phyloP scores from a whole-genome alignment of 768 basidiomycete genomes.

The Termitomyces sp. region DNA sequence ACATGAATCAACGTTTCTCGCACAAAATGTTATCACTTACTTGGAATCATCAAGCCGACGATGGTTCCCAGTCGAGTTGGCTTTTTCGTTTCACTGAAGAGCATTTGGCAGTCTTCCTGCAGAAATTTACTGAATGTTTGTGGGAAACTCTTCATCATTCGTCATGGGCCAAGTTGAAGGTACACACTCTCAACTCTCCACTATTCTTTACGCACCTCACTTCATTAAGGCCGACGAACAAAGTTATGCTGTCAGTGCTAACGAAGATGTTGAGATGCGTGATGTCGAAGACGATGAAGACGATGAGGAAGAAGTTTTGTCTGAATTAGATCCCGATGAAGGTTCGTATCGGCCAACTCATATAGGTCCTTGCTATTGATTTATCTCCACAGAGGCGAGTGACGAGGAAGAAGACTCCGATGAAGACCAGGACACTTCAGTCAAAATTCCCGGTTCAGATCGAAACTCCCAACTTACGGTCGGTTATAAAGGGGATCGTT shows the following conservation, averaged over 20 bases:
- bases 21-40: slow-evolving; percentile 67
- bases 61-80: slow-evolving; percentile 67
- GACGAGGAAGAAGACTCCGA: slow-evolving; percentile 39
- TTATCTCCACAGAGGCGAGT: slow-evolving; percentile 30
- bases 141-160: slow-evolving; percentile 79
- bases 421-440: slow-evolving; percentile 30
- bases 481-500: slow-evolving; percentile 92
- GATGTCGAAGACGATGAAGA: slow-evolving; percentile 71
- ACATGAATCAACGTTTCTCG: slow-evolving; percentile 72
- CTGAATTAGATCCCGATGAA: slow-evolving; percentile 60
- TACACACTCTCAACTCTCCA: slow-evolving; percentile 19
- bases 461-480: slow-evolving; percentile 88
- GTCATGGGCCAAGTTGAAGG: slow-evolving; percentile 80
- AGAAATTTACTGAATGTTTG: slow-evolving; percentile 58
- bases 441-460: slow-evolving; percentile 46
- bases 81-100: slow-evolving; percentile 66
- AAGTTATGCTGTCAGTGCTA: slow-evolving; percentile 72
- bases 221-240: slow-evolving; percentile 70
- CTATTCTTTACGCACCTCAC: neutral
- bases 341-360: slow-evolving; percentile 30
- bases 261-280: slow-evolving; percentile 86
- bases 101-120: slow-evolving; percentile 54
- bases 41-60: slow-evolving; percentile 74
- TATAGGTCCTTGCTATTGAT: neutral
- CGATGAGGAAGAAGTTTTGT: slow-evolving; percentile 72